Base-by-base conservation (phyloP, 1,139 yeast genomes). In the Candida sanyaensis region DNA sequence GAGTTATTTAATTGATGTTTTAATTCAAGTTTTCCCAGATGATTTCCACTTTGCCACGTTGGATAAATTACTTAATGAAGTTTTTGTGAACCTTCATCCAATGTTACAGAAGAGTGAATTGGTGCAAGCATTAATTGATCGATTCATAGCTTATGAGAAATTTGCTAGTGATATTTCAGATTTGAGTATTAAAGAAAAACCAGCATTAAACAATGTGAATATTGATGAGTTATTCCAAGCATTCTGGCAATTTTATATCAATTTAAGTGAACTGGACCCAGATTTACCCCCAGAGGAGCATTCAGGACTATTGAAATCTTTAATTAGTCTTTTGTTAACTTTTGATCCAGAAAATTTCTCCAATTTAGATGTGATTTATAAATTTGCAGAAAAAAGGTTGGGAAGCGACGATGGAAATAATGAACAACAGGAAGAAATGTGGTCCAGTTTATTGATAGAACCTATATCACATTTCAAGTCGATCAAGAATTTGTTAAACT, bases 1-100 rank as follows among this genome's bases (percentile, higher is more conserved):
- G 66, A 90, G 86, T 58, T 95, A 93, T 62, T 70, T 93, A 49
- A 73, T 92, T 48, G 99, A 95, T 61, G 97, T 92, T 10, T 77
- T 84, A 49, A 87, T 92, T 48, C 98, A 92, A 63, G 95, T 92
- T 2, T 93, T 95, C 69, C 97, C 99, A 0, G 97, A 90, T 58
- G 89, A 88, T 54, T 92, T 87, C 66, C 99, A 93, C 61, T 72
- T 91, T 52, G 78, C 79, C 27, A 89, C 98, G 0, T 72, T 93
- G 55, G 83, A 83, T 46, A 71, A 73, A 36, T 80, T 90, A 54
- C 75, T 93, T 55, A 80, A 78, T 42, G 80, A 88, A 2, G 83
- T 91, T 0, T 76, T 86, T 50, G 73, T 81, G 44, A 66, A 68
- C 47, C 73, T 93, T 53, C 85, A 84, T 60, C 93, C 95, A 1